phyloP scores from a whole-genome alignment of 2,329 filamentous ascomycete genomes.

The Talaromyces marneffei region DNA sequence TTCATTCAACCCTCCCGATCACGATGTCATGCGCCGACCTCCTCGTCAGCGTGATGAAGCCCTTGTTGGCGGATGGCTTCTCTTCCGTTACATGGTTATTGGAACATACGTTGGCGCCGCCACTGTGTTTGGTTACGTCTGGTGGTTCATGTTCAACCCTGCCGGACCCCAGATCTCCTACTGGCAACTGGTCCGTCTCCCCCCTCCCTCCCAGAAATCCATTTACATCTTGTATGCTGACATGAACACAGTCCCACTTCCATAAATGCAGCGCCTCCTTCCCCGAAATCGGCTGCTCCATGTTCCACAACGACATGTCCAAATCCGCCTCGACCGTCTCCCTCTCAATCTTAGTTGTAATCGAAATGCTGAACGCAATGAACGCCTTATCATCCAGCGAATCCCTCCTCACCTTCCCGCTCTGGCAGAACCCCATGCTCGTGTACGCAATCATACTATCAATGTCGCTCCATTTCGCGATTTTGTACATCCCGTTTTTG shows the following conservation, averaged over 20 bases:
- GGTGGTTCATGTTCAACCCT: conserved; percentile 98
- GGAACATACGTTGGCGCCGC: conserved; percentile 91
- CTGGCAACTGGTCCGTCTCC: conserved; percentile 62
- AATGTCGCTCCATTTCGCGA: conserved; percentile 90
- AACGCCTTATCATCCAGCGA: conserved; percentile 95
- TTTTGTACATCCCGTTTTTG: conserved; percentile 85
- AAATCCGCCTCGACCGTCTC: conserved; percentile 91
- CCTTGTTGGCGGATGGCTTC: conserved; percentile 90
- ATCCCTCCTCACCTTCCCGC: conserved; percentile 80
- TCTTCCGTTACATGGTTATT: conserved; percentile 95
- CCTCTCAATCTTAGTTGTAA: conserved; percentile 84
- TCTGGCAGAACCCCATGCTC: conserved; percentile 99
- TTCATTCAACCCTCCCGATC: conserved; percentile 96
- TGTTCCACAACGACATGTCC: conserved; percentile 81
- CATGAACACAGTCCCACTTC: conserved; percentile 62
- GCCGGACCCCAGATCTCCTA: conserved; percentile 88
- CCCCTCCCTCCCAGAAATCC: background rate
- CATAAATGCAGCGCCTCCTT: conserved; percentile 84
- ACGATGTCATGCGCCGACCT: conserved; percentile 92
- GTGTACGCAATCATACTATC: conserved; percentile 89
- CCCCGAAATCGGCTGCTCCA: conserved; percentile 81
- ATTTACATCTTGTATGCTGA: background rate
- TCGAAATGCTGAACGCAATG: conserved; percentile 99
- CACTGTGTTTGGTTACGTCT: conserved; percentile 95
- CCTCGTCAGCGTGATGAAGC: conserved; percentile 89